Base-by-base conservation (phyloP, 1,139 yeast genomes). In the Geotrichum aggregatum region DNA sequence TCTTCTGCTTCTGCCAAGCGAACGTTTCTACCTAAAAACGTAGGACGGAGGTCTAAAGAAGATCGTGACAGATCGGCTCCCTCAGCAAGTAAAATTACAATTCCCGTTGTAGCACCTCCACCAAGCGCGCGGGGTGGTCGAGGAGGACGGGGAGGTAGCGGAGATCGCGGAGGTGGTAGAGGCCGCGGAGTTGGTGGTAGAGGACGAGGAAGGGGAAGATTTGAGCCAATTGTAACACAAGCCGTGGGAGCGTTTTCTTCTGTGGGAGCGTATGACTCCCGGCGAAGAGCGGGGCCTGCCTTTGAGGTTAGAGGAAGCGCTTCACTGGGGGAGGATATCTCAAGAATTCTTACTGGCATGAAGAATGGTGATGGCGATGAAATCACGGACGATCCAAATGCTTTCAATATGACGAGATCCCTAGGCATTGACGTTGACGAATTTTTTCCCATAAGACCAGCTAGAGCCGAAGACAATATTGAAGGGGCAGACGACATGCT, bases 21-120 rank as follows among this genome's bases (percentile, higher is more conserved):
- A 76, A 28, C 73, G 79, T 88, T 88, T 68, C 79, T 83, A 64
- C 96, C 96, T 1, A 88, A 88, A 66, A 83, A 76, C 1, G 95
- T 88, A 40, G 87, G 87, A 1, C 75, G 97, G 68, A 80, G 87
- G 65, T 72, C 88, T 19, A 84, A 87, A 60, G 92, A 86, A 62
- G 96, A 87, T 63, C 74, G 96, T 65, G 94, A 82, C 28, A 82
- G 84, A 43, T 80, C 81, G 38, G 89, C 89, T 0, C 87, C 89
- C 1, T 74, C 75, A 56, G 71, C 78, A 48, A 54, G 50, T 28
- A 44, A 51, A 31, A 47, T 48, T 7, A 19, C 51, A 6, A 77
- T 80, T 55, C 68, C 70, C 18, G 71, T 66, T 31, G 68, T 65
- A 8, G 54, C 57, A 28, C 47, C 56, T n/a, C 22, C 30, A 13